Evolutionary conservation across 129 eudicot species (phyloP).

Genomic region (Artemisia argyi): DNA sequence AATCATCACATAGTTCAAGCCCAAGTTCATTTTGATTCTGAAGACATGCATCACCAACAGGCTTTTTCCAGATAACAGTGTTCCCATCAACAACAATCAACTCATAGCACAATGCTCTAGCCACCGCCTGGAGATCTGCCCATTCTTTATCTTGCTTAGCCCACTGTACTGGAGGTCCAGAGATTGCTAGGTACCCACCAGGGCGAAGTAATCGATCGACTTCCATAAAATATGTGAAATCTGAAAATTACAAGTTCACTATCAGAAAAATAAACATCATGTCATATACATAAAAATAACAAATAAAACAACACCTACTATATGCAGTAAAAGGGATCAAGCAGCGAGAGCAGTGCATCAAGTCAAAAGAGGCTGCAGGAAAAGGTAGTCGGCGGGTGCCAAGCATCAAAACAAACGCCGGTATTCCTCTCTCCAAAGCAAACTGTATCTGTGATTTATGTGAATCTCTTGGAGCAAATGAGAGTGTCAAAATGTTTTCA

Average conservation of each 20-base stretch:
- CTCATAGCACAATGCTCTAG: constrained; percentile 89
- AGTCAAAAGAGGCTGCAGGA: constrained; percentile 84
- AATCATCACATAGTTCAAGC: constrained; percentile 62
- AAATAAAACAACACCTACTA: constrained; percentile 51
- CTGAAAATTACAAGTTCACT: constrained; percentile 44
- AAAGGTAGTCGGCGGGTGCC: constrained; percentile 96
- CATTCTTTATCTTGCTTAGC: constrained; percentile 95
- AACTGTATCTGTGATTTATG: constrained; percentile 96
- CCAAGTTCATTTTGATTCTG: constrained; percentile 83
- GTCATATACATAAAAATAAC: neutral
- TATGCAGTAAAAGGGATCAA: constrained; percentile 94
- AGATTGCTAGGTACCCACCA: constrained; percentile 88
- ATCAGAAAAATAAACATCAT: constrained; percentile 21
- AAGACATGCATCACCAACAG: constrained; percentile 78
- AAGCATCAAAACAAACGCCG: constrained; percentile 95
- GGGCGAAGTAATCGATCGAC: constrained; percentile 94
- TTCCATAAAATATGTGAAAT: constrained; percentile 93
- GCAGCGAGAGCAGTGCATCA: constrained; percentile 97
- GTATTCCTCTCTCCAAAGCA: constrained; percentile 95
- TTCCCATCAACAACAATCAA: constrained; percentile 93
- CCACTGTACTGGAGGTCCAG: constrained; percentile 99
- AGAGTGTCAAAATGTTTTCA: constrained; percentile 75
- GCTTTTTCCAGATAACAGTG: constrained; percentile 94
- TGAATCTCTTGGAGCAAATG: constrained; percentile 99
- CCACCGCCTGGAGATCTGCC: constrained; percentile 96